Base-by-base conservation (phyloP, 2,329 filamentous ascomycete species). In the Ceratocystis lukuohia region DNA sequence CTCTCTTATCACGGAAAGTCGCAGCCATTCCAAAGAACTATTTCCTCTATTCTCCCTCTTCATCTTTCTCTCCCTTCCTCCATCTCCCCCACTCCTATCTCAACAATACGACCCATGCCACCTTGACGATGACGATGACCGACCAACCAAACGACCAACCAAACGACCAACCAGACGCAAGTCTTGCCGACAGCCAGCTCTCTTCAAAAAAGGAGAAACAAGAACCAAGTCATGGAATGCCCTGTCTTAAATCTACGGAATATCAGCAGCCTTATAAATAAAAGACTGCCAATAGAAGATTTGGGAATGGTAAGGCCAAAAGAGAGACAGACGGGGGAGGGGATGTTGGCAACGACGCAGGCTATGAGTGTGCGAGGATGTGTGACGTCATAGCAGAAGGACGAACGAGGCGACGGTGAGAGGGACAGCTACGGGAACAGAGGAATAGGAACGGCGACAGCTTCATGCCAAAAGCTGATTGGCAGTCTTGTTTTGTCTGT, bases 121-220 rank as follows among this genome's bases (percentile, higher is more conserved):
- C 63, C 37, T 17, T 59, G 20, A 59, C 30, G 48, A 59, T 56
- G 63, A 48, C 45, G 56, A 56, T 33, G 63, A 22, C 20, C 62
- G 22, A 25, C 8, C 59, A 41, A 30, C 59, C 41, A 30, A 10
- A 37, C 62, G 22, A 25, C 8, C 59, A 41, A 30, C 59, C 41
- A 30, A 10, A 37, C 33, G 28, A 61, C 22, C 46, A 48, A 48
- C 46, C 20, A 48, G 17, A n/a, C 8, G 46, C 46, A 48, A 48
- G 8, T 48, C 17, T 22, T n/a, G 5, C 6, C 8, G n/a, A 20
- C 46, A 48, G 20, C 5, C 46, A 22, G 20, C 46, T 5, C 5
- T 15, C 25, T 25, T 25, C 61, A 20, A 33, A 20, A 37, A 46
- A 28, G 44, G 25, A n/a, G n/a, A 46, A 37, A 15, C 17, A 22